Evolutionary conservation across 2,329 filamentous ascomycete species (phyloP).

Genomic region (Sporothrix brunneoviolacea): DNA sequence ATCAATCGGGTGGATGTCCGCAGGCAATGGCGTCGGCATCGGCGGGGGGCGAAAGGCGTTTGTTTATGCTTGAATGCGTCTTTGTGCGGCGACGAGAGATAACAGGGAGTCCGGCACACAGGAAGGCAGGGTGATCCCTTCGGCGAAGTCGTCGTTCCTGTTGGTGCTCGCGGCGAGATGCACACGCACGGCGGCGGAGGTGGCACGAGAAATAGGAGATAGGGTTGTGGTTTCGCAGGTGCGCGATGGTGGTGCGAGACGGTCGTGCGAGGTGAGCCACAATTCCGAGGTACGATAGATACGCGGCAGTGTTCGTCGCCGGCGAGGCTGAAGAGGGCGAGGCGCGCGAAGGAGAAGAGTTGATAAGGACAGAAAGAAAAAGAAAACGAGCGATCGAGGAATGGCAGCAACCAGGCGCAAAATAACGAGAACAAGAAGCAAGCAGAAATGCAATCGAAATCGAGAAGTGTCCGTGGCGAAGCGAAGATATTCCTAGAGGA

Average conservation of each 20-base stretch:
- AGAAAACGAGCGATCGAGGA: neutral
- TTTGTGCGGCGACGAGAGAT: neutral
- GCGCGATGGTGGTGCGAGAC: too few species aligned
- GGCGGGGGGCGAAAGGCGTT: neutral
- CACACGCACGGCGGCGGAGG: constrained; percentile 4
- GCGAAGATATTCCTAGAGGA: neutral
- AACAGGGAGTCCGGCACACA: too few species aligned
- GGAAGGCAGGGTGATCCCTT: neutral
- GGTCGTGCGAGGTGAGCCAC: too few species aligned
- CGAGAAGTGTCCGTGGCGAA: neutral
- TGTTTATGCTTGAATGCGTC: neutral
- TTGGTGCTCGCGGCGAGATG: constrained; percentile 3
- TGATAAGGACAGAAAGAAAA: neutral
- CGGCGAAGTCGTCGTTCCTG: neutral
- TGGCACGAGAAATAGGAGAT: constrained; percentile 2
- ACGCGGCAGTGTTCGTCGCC: too few species aligned
- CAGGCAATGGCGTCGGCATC: neutral
- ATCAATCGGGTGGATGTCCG: neutral
- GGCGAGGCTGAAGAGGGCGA: neutral
- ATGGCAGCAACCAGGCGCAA: neutral
- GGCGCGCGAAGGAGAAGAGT: neutral
- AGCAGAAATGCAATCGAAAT: neutral
- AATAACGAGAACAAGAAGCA: neutral
- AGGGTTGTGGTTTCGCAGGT: neutral
- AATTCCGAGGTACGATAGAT: too few species aligned